These are phyloP conservation scores for Tolypocladium guangdongense DNA, from an alignment of 2,329 filamentous ascomycete genomes.

Conservation along the genomic window DNA sequence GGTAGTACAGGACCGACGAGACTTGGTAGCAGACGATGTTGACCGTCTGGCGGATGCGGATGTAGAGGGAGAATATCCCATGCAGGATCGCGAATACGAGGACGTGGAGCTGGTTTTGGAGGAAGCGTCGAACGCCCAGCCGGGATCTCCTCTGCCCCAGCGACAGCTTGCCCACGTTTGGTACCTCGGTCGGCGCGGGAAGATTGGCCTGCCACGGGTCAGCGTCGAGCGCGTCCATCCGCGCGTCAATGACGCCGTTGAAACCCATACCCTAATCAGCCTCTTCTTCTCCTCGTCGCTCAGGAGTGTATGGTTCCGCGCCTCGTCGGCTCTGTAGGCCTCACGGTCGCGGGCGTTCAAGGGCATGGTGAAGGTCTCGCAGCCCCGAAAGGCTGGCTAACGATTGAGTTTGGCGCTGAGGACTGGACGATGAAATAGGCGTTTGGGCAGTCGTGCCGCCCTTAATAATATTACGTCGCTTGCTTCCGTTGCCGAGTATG, in stretches of 20 bases:
- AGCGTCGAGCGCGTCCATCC: conserved; percentile 2
- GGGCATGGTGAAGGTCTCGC: conserved; percentile 18
- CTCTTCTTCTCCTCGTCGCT: conserved; percentile 24
- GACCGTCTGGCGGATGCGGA: conserved; percentile 70
- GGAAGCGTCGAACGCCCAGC: conserved; percentile 49
- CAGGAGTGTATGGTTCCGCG: conserved; percentile 20
- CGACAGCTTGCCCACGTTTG: conserved; percentile 13
- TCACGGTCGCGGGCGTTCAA: conserved; percentile 24
- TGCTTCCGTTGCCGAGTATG: background rate
- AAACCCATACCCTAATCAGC: conserved; percentile 21
- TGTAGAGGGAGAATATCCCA: conserved; percentile 76
- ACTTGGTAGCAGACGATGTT: conserved; percentile 68
- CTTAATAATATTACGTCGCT: conserved; percentile 5
- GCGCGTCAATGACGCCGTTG: background rate
- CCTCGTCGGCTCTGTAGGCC: conserved; percentile 29
- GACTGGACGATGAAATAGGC: background rate
- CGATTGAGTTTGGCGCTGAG: background rate
- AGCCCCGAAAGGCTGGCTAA: conserved; percentile 17
- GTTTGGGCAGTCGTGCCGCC: background rate
- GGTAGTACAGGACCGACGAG: conserved; percentile 79
- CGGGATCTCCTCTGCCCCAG: conserved; percentile 25
- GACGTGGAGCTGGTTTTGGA: conserved; percentile 52
- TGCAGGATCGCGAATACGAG: conserved; percentile 63
- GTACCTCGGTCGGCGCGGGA: conserved; percentile 21
- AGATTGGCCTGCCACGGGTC: conserved; percentile 22